Evolutionary conservation across 352 stramenopile genomes (phyloP).

Genomic region (Pythium rhizo-oryzae): DNA sequence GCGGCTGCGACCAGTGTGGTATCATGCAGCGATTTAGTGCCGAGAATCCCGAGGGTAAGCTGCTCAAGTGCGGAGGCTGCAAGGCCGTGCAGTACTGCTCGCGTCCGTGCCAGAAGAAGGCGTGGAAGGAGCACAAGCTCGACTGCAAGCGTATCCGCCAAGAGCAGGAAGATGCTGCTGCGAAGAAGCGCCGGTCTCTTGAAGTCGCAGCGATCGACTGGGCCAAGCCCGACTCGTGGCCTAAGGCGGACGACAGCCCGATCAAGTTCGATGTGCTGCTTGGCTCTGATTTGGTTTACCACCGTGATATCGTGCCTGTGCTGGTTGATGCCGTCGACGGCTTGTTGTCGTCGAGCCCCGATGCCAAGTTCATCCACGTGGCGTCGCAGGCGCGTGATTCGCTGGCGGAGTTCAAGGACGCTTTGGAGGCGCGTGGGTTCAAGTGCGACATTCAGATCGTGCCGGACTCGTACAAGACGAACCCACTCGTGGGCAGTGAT

Average conservation of each 20-base stretch:
- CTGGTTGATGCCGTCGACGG: constrained; percentile 82
- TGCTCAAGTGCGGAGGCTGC: constrained; percentile 85
- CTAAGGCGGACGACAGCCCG: constrained; percentile 31
- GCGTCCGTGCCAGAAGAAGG: constrained; percentile 84
- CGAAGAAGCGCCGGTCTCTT: constrained; percentile 30
- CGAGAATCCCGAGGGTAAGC: constrained; percentile 86
- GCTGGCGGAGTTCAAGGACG: constrained; percentile 81
- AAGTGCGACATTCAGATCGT: constrained; percentile 62
- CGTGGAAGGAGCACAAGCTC: constrained; percentile 85
- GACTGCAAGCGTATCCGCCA: constrained; percentile 75
- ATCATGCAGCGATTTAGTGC: constrained; percentile 72
- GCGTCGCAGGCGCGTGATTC: constrained; percentile 81
- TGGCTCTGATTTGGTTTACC: constrained; percentile 87
- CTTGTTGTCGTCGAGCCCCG: constrained; percentile 40
- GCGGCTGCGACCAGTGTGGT: constrained; percentile 68
- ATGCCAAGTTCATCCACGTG: constrained; percentile 77
- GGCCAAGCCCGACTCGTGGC: constrained; percentile 76
- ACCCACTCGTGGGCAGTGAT: constrained; percentile 75
- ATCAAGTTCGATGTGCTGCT: constrained; percentile 72
- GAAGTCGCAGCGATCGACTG: constrained; percentile 83
- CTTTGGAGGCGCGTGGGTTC: constrained; percentile 75
- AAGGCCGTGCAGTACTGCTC: constrained; percentile 81
- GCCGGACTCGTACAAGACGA: constrained; percentile 83
- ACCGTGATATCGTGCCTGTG: constrained; percentile 79
- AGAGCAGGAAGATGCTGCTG: constrained; percentile 31